These are phyloP conservation scores for Sclerotinia nivalis DNA, from an alignment of 2,329 filamentous ascomycete genomes.

Conservation along the genomic window DNA sequence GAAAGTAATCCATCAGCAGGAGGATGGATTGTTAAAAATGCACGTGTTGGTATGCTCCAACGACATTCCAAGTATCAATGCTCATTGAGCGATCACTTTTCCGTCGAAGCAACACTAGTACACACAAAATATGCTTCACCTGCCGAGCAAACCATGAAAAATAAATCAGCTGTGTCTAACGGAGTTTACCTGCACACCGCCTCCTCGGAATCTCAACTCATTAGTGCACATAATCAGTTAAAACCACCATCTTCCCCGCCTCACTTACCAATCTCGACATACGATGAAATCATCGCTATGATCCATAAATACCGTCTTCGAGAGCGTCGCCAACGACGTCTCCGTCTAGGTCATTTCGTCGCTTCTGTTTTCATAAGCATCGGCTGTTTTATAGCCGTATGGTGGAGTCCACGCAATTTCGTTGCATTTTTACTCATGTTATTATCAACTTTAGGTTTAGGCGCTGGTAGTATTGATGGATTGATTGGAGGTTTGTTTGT, in stretches of 20 bases:
- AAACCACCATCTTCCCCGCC: conserved; percentile 23
- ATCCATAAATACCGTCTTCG: conserved; percentile 68
- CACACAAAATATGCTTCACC: conserved; percentile 31
- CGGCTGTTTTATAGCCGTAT: conserved; percentile 76
- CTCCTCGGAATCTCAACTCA: conserved; percentile 23
- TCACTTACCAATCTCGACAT: conserved; percentile 52
- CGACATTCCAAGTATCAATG: conserved; percentile 79
- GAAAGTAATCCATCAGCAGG: conserved; percentile 35
- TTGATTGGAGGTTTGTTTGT: conserved; percentile 87
- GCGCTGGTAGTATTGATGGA: conserved; percentile 77
- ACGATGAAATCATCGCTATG: conserved; percentile 73
- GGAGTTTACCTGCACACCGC: conserved; percentile 36
- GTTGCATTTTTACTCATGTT: conserved; percentile 80
- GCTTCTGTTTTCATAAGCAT: conserved; percentile 65
- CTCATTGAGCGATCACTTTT: conserved; percentile 93
- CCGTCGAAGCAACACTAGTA: conserved; percentile 74
- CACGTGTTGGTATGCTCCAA: conserved; percentile 75
- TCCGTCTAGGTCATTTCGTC: conserved; percentile 74
- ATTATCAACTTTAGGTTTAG: conserved; percentile 74
- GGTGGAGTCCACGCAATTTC: conserved; percentile 78
- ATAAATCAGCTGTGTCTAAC: conserved; percentile 33
- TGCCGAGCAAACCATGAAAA: conserved; percentile 25
- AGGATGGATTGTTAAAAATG: conserved; percentile 69
- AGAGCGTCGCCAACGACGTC: conserved; percentile 69
- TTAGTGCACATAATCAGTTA: conserved; percentile 29